A percentile compares a stretch with the other conserved stretches of the same genome.
Conservation (phyloP, 352 stramenopile genomes). For the Globisporangium heterothallicum region DNA sequence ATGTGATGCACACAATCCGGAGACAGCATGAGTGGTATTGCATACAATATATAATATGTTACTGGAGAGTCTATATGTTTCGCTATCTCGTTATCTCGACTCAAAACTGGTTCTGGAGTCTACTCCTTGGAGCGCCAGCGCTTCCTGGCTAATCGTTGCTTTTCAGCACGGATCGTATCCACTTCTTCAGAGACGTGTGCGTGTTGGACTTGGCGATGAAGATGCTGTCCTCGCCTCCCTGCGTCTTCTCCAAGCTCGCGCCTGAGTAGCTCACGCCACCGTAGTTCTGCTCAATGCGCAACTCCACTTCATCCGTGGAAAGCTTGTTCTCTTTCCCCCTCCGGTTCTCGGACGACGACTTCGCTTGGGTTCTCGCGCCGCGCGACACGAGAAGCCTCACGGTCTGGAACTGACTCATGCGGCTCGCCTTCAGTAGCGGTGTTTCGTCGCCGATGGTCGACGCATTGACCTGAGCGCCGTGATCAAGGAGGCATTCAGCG, state of each 20-base stretch:
- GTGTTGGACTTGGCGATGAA: constrained; percentile 68
- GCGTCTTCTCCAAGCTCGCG: constrained; percentile 25
- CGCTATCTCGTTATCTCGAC: constrained; percentile 7
- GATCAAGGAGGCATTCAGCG: constrained; percentile 53
- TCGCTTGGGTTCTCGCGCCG: constrained; percentile 30
- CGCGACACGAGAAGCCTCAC: constrained; percentile 64
- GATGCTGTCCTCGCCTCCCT: constrained; percentile 25
- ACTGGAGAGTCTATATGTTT: background rate
- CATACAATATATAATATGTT: constrained; percentile 7
- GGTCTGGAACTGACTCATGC: constrained; percentile 76
- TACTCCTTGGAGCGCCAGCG: too few species aligned
- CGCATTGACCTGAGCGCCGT: constrained; percentile 64
- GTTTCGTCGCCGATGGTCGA: constrained; percentile 61
- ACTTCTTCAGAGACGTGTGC: constrained; percentile 66
- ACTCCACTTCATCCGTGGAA: constrained; percentile 21
- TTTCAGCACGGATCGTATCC: constrained; percentile 60
- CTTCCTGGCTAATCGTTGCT: constrained; percentile 25
- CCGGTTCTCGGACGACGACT: constrained; percentile 15
- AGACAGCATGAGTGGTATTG: background rate
- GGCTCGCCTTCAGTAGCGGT: constrained; percentile 70
- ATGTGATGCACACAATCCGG: too few species aligned
- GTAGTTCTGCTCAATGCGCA: constrained; percentile 9
- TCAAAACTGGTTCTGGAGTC: constrained; percentile 3
- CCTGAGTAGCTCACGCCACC: constrained; percentile 21
- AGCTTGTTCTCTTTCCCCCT: constrained; percentile 20